phyloP scores from a whole-genome alignment of 2,329 filamentous ascomycete genomes.

The Gliomastix tumulicola region DNA sequence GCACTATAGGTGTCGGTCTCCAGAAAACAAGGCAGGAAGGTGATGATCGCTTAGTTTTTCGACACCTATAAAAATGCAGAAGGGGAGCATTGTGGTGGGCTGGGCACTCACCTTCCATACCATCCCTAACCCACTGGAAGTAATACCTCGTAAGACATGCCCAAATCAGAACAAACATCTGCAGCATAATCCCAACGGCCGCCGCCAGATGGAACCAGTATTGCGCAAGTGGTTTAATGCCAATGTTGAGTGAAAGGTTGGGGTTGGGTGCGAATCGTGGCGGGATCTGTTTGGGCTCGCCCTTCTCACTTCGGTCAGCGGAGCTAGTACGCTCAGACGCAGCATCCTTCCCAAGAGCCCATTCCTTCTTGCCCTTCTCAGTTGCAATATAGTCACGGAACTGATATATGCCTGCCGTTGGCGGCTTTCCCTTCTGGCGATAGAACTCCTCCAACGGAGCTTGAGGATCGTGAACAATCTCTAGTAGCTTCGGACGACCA shows the following conservation, averaged over 20 bases:
- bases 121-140: not conserved
- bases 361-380: no score
- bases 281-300: no score
- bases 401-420: not conserved
- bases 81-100: no score
- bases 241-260: conserved; percentile 3
- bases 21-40: no score
- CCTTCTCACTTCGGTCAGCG: no score
- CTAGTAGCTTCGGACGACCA: conserved; percentile 21
- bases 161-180: not conserved
- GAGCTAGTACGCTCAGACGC: no score
- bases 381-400: not conserved
- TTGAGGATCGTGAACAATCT: conserved; percentile 14
- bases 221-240: conserved; percentile 2
- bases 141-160: not conserved
- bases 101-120: no score
- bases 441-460: not conserved
- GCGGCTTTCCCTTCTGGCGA: no score
- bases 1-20: no score
- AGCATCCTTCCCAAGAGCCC: no score
- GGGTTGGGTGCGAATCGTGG: conserved; percentile 4
- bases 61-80: no score
- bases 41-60: no score
- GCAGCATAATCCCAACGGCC: not conserved
- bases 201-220: not conserved